These are phyloP conservation scores for Lichtheimia corymbifera DNA, from an alignment of 371 early-diverging fungal genomes.

Conservation along the genomic window DNA sequence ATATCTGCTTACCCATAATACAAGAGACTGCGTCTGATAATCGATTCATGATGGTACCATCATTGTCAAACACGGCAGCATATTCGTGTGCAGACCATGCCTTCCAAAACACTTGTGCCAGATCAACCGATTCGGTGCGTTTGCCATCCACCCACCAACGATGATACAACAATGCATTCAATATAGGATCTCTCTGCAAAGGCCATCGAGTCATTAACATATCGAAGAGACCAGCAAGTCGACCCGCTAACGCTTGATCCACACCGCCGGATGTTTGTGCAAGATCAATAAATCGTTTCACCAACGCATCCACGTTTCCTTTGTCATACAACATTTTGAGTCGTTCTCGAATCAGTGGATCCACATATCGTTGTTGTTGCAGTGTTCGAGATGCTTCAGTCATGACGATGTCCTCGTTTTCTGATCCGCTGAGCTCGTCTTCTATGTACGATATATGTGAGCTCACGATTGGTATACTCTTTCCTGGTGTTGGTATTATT, in stretches of 20 bases:
- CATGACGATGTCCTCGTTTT: constrained; percentile 41
- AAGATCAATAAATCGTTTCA: constrained; percentile 37
- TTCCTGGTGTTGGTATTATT: background rate
- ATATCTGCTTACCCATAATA: constrained; percentile 18
- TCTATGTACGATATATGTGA: background rate
- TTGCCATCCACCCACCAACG: constrained; percentile 15
- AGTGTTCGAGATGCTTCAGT: constrained; percentile 5
- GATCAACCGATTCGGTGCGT: constrained; percentile 4
- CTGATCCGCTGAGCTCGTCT: constrained; percentile 9
- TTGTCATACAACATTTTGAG: constrained; percentile 49
- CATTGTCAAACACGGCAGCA: constrained; percentile 20
- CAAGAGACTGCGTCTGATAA: constrained; percentile 5
- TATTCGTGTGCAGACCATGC: constrained; percentile 24
- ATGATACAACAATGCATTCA: constrained; percentile 57
- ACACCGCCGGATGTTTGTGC: constrained; percentile 3
- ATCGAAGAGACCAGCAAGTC: constrained; percentile 40
- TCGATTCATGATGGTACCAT: constrained; percentile 12
- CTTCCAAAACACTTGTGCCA: constrained; percentile 34
- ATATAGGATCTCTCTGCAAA: constrained; percentile 51
- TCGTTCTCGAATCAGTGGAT: constrained; percentile 46
- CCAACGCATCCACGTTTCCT: constrained; percentile 44
- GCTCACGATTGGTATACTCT: too few species aligned
- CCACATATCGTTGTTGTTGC: constrained; percentile 14
- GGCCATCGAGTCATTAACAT: constrained; percentile 66
- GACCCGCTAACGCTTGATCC: constrained; percentile 20